phyloP scores from a whole-genome alignment of 257 asterid species.

The Craterostigma plantagineum region DNA sequence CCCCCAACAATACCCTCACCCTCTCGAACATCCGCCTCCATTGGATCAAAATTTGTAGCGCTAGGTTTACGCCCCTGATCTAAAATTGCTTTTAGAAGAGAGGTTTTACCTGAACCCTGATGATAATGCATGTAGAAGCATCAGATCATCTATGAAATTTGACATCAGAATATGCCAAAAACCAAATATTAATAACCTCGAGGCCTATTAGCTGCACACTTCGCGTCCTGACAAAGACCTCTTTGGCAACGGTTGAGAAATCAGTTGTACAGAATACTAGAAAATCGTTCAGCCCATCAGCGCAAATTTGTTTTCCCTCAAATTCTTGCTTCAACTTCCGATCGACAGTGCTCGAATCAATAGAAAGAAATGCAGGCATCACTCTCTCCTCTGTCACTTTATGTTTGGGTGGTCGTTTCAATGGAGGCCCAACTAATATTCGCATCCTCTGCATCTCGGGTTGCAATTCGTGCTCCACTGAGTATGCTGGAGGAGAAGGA shows the following conservation, averaged over 20 bases:
- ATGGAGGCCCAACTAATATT: conserved; percentile 62
- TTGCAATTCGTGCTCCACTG: conserved; percentile 45
- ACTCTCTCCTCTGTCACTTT: conserved; percentile 45
- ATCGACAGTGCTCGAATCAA: conserved; percentile 47
- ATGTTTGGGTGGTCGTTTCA: conserved; percentile 63
- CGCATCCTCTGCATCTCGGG: conserved; percentile 86
- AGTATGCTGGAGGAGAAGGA: conserved; percentile 58
- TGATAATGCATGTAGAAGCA: background rate
- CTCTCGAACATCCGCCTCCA: conserved; percentile 49
- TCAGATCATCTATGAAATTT: no score
- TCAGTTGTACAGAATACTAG: conserved; percentile 70
- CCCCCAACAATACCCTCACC: conserved; percentile 63
- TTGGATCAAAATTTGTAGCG: conserved; percentile 24
- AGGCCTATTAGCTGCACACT: conserved; percentile 80
- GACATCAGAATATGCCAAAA: conserved; percentile 1
- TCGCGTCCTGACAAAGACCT: conserved; percentile 77
- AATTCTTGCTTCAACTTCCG: conserved; percentile 28
- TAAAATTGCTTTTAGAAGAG: conserved; percentile 72
- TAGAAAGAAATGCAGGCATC: conserved; percentile 49
- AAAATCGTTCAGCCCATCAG: conserved; percentile 62
- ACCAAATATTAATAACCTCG: conserved; percentile 42
- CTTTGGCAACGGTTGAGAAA: conserved; percentile 70
- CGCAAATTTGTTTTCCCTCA: conserved; percentile 27
- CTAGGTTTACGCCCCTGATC: conserved; percentile 36
- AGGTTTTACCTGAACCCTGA: conserved; percentile 94